Base-by-base conservation (phyloP, 345 rosid species). In the Lepidium sativum region DNA sequence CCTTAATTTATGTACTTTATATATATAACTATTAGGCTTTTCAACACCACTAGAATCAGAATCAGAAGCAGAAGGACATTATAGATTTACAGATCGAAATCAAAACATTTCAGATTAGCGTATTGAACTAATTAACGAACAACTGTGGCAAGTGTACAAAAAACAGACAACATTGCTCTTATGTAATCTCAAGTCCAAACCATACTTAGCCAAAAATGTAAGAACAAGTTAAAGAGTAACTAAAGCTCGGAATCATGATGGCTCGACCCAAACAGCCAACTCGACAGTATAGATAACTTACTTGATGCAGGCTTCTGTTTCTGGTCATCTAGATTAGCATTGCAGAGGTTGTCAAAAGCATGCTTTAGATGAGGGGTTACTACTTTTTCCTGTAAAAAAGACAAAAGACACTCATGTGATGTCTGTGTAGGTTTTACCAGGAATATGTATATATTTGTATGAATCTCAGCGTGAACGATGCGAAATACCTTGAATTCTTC, bases 301-400 rank as follows among this genome's bases (percentile, higher is more conserved):
- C 83, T 79, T 42, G 78, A 53, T 61, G 33, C 56, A 54, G 83
- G 67, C 74, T 59, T 75, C 71, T 63, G 69, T 57, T 69, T 66
- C 11, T 72, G 61, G 61, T 49, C 79, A 59, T 81, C 75, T 5
- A 7, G 47, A 65, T 83, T 78, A 35, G 62, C 71, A 34, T 77
- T 73, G 77, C 99, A 94, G 6, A 94, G 67, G n/a, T 77, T 47
- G 50, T 83, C 45, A 65, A 79, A 90, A 64, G 86, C 87, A 33
- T 81, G 90, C 84, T 90, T 83, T 41, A 88, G 63, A 77, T 90
- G 96, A 57, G 97, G 95, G n/a, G 66, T 80, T 50, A 75, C 92
- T 41, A 94, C 83, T 74, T 69, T 83, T 38, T 81, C 81, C 99
- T 90, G 77, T 53, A 58, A 69, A 17, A 25, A 35, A 11, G 11